Percentiles rank a stretch among this genome's conserved stretches.
Conservation (phyloP, 1,284 basidiomycete genomes). For the Ceratobasidium sp. region DNA sequence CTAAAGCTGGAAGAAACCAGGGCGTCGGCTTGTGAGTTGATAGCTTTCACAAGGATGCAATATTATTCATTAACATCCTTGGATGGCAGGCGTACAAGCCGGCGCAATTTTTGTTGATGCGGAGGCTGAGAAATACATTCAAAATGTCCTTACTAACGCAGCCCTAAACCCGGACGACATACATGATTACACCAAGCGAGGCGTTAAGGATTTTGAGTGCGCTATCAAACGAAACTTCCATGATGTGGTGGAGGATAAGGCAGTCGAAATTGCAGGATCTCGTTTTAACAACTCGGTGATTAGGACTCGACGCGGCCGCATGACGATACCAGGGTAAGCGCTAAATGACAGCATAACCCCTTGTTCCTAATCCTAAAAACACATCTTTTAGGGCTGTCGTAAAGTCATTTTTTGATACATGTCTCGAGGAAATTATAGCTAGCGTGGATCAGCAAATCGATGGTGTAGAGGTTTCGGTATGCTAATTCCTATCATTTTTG, state of each 20-base stretch:
- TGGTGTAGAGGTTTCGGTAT: background rate
- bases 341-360: background rate
- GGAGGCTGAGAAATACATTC: slow-evolving; percentile 16
- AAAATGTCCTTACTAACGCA: background rate
- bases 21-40: slow-evolving; percentile 31
- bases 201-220: slow-evolving; percentile 30
- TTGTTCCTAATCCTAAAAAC: background rate
- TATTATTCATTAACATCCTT: background rate
- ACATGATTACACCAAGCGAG: slow-evolving; percentile 16
- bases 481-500: background rate
- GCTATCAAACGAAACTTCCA: slow-evolving; percentile 23
- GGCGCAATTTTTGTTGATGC: slow-evolving; percentile 37
- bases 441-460: slow-evolving; percentile 28
- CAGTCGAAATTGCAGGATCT: background rate
- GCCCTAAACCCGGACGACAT: background rate
- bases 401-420: slow-evolving; percentile 36
- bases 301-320: slow-evolving; percentile 10
- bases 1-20: slow-evolving; percentile 28
- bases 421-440: slow-evolving; percentile 8
- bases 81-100: slow-evolving; percentile 35
- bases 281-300: slow-evolving; percentile 27
- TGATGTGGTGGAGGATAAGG: background rate
- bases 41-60: background rate
- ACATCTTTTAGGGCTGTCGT: background rate
- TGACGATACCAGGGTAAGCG: slow-evolving; percentile 22